These are phyloP conservation scores for Auriscalpium vulgare DNA, from an alignment of 768 basidiomycete genomes.

Conservation along the genomic window DNA sequence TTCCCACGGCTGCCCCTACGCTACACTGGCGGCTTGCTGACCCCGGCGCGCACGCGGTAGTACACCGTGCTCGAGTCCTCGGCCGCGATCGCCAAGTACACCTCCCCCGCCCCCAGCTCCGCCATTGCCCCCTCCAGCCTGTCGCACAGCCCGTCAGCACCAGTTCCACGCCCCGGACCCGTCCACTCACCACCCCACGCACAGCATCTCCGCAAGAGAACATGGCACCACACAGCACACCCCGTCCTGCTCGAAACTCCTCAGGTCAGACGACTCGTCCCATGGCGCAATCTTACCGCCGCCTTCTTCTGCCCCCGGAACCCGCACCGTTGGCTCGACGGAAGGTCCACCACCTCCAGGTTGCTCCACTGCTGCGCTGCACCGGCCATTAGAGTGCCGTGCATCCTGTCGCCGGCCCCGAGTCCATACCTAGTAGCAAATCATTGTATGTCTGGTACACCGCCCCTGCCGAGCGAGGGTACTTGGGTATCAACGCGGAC, in stretches of 20 bases:
- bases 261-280: neutral
- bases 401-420: neutral
- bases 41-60: slow-evolving; percentile 8
- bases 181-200: slow-evolving; percentile 11
- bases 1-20: neutral
- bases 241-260: neutral
- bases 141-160: neutral
- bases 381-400: neutral
- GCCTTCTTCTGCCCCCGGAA: slow-evolving; percentile 9
- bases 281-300: neutral
- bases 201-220: slow-evolving; percentile 3
- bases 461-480: slow-evolving; percentile 4
- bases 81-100: slow-evolving; percentile 7
- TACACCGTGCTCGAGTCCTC: slow-evolving; percentile 14
- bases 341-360: slow-evolving; percentile 9
- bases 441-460: slow-evolving; percentile 14
- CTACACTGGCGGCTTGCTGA: slow-evolving; percentile 7
- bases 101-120: slow-evolving; percentile 3
- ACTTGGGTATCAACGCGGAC: neutral
- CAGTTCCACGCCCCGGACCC: neutral
- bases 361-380: slow-evolving; percentile 10
- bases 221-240: slow-evolving; percentile 3
- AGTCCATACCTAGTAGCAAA: slow-evolving; percentile 7
- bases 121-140: slow-evolving; percentile 7
- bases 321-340: slow-evolving; percentile 10